Percentiles rank a stretch among this genome's conserved stretches.
Conservation (phyloP, 116 monocot genomes). For the Cymodocea nodosa region DNA sequence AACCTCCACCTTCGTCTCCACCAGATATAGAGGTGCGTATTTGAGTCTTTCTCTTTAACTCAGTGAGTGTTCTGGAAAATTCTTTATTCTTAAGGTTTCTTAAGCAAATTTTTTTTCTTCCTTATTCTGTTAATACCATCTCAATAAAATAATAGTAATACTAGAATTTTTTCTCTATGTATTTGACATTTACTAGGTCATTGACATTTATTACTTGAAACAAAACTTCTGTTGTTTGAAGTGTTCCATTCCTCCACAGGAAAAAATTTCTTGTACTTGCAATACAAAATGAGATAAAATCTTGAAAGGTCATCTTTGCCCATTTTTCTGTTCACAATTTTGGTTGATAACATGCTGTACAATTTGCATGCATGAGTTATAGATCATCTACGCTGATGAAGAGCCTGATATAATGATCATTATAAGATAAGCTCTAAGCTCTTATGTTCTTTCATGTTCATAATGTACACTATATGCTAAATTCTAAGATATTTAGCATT, state of each 20-base stretch:
- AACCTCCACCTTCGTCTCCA: conserved; percentile 23
- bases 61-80: background rate
- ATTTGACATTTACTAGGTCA: background rate
- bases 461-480: background rate
- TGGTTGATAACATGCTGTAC: no score
- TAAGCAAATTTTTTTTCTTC: background rate
- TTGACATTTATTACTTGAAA: background rate
- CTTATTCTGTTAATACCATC: background rate
- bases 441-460: background rate
- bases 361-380: background rate
- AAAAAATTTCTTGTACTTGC: no score
- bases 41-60: background rate
- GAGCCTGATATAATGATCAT: background rate
- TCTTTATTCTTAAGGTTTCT: background rate
- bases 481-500: conserved; percentile 2
- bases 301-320: no score
- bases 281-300: no score
- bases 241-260: background rate
- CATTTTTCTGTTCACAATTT: no score
- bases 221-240: background rate
- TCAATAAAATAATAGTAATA: background rate
- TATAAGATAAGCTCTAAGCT: background rate
- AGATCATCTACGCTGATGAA: background rate
- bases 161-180: background rate
- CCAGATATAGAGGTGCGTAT: conserved; percentile 39